Percentiles rank a stretch among this genome's conserved stretches.
Evolutionary conservation across 495 filamentous ascomycete species (phyloP).

Genomic region (Aspergillus saccharolyticus): DNA sequence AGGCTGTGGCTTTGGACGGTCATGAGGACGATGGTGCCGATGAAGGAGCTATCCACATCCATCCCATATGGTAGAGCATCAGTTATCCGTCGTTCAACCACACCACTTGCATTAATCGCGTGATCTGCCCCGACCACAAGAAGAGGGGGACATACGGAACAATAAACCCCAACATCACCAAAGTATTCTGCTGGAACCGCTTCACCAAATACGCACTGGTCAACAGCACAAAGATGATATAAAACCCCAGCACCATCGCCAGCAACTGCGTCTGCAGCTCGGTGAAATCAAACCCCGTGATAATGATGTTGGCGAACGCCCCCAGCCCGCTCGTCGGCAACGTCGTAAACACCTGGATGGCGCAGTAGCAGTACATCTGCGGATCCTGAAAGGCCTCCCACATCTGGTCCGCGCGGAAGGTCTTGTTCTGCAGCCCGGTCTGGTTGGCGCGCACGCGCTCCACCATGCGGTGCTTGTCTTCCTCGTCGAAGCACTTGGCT

Average conservation of each 20-base stretch:
- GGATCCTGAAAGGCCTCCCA: conserved; percentile 41
- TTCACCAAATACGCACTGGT: conserved; percentile 60
- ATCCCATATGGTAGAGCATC: too few relatives aligned
- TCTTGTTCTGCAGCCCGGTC: conserved; percentile 50
- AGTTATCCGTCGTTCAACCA: too few relatives aligned
- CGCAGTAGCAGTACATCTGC: conserved; percentile 43
- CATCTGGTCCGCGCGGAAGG: conserved; percentile 45
- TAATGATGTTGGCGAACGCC: conserved; percentile 60
- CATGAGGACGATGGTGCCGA: conserved; percentile 61
- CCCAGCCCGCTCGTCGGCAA: conserved; percentile 64
- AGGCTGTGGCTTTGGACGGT: conserved; percentile 50
- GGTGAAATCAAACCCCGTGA: conserved; percentile 40
- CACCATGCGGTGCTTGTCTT: conserved; percentile 46
- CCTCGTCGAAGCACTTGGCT: conserved; percentile 44
- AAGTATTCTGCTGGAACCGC: conserved; percentile 55
- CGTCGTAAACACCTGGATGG: conserved; percentile 60
- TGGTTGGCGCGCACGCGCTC: conserved; percentile 45
- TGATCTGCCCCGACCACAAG: not conserved
- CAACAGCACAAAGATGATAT: conserved; percentile 63
- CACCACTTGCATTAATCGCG: too few relatives aligned
- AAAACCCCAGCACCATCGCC: conserved; percentile 66
- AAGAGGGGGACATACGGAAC: conserved; percentile 48
- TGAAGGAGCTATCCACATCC: conserved; percentile 44
- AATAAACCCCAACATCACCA: conserved; percentile 59
- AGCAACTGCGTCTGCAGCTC: conserved; percentile 41